These are phyloP conservation scores for Diaporthe sp. DNA, from an alignment of 2,329 filamentous ascomycete genomes.

Conservation along the genomic window DNA sequence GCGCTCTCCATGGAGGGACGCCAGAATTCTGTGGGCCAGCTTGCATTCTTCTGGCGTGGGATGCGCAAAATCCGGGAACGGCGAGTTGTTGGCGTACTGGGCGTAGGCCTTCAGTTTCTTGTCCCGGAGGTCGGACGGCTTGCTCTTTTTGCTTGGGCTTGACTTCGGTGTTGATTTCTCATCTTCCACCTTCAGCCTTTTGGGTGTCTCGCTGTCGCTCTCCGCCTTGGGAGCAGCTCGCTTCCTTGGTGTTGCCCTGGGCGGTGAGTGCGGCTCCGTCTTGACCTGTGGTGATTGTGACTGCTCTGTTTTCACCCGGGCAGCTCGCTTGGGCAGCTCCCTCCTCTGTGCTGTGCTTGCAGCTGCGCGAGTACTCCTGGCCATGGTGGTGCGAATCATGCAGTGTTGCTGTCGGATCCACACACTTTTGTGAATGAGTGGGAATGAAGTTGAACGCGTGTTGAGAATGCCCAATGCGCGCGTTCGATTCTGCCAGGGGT, in stretches of 20 bases:
- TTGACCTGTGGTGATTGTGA: slow-evolving; percentile 26
- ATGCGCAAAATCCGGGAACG: slow-evolving; percentile 76
- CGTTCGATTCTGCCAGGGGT: background rate
- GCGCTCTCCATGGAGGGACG: slow-evolving; percentile 75
- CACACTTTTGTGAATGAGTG: background rate
- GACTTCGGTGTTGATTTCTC: slow-evolving; percentile 28
- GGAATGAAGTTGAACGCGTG: background rate
- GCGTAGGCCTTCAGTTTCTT: slow-evolving; percentile 61
- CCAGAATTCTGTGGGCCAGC: slow-evolving; percentile 76
- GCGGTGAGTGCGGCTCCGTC: background rate
- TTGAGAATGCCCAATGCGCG: background rate
- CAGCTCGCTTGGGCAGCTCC: slow-evolving; percentile 33
- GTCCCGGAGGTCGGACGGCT: slow-evolving; percentile 50
- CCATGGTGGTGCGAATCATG: slow-evolving; percentile 38
- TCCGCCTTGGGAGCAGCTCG: slow-evolving; percentile 37
- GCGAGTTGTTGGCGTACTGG: slow-evolving; percentile 61
- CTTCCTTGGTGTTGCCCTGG: slow-evolving; percentile 29
- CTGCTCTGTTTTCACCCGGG: slow-evolving; percentile 35
- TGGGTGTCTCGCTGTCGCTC: slow-evolving; percentile 20
- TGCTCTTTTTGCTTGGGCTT: slow-evolving; percentile 36
- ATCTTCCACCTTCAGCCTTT: slow-evolving; percentile 34
- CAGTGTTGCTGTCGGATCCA: background rate
- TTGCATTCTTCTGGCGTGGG: slow-evolving; percentile 78
- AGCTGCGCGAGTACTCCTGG: slow-evolving; percentile 38
- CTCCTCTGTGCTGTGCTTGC: slow-evolving; percentile 34